Evolutionary conservation across 805 yeast genomes (phyloP).

Genomic region (Candida germanica): DNA sequence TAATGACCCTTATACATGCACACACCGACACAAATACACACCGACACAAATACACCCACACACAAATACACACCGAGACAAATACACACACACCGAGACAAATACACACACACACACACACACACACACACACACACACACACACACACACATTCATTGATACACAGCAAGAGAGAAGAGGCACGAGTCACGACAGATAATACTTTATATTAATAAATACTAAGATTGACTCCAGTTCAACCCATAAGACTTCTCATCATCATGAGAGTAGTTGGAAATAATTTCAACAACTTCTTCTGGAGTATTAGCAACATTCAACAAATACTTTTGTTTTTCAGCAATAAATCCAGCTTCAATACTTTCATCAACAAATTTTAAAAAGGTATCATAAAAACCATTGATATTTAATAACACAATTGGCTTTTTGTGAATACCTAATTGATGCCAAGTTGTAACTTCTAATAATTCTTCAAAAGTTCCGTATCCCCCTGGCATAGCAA

Average conservation of each 20-base stretch:
- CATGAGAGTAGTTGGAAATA: conserved; percentile 58
- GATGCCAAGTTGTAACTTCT: conserved; percentile 91
- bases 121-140: too few species aligned
- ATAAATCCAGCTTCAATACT: conserved; percentile 68
- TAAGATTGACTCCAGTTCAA: conserved; percentile 53
- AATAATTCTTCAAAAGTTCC: conserved; percentile 87
- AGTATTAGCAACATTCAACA: conserved; percentile 65
- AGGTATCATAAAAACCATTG: conserved; percentile 74
- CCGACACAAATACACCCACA: too few species aligned
- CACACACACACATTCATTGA: too few species aligned
- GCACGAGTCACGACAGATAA: too few species aligned
- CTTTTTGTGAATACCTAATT: conserved; percentile 78
- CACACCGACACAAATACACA: too few species aligned
- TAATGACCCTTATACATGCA: too few species aligned
- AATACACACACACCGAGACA: too few species aligned
- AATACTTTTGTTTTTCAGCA: conserved; percentile 60
- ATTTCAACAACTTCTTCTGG: conserved; percentile 65
- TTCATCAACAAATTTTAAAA: conserved; percentile 57
- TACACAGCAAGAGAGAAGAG: too few species aligned
- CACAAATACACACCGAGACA: too few species aligned
- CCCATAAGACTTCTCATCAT: conserved; percentile 66
- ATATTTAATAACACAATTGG: conserved; percentile 78
- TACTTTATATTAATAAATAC: not conserved
- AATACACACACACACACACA: too few species aligned
- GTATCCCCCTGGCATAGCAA: conserved; percentile 90